A percentile compares a stretch with the other conserved stretches of the same genome.
These are phyloP conservation scores for Pythium rhizo-oryzae DNA, from an alignment of 352 stramenopile species.

Conservation along the genomic window DNA sequence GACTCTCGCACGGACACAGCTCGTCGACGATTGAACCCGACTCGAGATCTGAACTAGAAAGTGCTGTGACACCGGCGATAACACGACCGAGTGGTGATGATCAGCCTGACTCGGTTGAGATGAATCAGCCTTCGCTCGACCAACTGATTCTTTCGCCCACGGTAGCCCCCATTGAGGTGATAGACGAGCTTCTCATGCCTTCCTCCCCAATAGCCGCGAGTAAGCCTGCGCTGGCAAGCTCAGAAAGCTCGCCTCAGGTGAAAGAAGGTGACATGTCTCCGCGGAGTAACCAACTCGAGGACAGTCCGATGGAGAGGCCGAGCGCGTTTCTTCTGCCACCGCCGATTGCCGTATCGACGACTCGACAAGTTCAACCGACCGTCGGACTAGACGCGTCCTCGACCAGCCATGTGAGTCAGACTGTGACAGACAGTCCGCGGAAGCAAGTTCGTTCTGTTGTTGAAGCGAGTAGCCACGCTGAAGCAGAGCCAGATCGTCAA, in stretches of 20 bases:
- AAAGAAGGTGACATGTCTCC: not conserved
- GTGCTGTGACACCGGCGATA: not conserved
- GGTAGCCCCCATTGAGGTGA: not conserved
- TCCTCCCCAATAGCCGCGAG: not conserved
- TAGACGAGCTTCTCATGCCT: not conserved
- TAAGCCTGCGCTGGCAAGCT: not conserved
- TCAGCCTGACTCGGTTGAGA: not conserved
- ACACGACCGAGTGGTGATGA: too few species aligned
- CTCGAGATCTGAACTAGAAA: not conserved
- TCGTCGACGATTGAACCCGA: not conserved
- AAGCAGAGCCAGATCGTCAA: not conserved
- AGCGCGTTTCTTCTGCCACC: not conserved
- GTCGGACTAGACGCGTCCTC: not conserved
- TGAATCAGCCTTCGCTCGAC: not conserved
- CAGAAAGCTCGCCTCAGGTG: not conserved
- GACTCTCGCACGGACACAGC: not conserved
- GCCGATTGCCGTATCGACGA: not conserved
- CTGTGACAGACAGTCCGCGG: not conserved
- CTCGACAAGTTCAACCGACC: not conserved
- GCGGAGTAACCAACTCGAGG: not conserved
- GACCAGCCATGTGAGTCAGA: not conserved
- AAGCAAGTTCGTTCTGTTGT: conserved; percentile 10
- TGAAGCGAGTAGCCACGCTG: not conserved
- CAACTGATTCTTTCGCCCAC: not conserved
- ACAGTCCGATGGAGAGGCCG: not conserved